Conservation (phyloP, 805 yeast species). For the Metschnikowia bowlesiae region DNA sequence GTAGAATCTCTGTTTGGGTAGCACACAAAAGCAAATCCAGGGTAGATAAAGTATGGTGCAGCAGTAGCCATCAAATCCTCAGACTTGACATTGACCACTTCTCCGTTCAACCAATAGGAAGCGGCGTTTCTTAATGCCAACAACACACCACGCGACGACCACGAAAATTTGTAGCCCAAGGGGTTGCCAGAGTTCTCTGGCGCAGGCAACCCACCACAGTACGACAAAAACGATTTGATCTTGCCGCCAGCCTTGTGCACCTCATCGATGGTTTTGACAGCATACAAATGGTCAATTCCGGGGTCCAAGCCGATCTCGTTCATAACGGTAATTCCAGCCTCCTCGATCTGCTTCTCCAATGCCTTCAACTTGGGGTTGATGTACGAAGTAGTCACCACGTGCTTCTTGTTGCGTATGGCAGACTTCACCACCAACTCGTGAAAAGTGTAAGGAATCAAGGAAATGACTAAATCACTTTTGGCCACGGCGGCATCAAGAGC, state of each 20-base stretch:
- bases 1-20: slow-evolving; percentile 99
- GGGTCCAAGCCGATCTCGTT: slow-evolving; percentile 99
- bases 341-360: slow-evolving; percentile 79
- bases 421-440: slow-evolving; percentile 91
- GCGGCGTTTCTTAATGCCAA: slow-evolving; percentile 94
- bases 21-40: slow-evolving; percentile 90
- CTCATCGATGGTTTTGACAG: slow-evolving; percentile 96
- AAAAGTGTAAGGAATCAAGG: slow-evolving; percentile 92
- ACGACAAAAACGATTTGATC: slow-evolving; percentile 88
- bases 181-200: slow-evolving; percentile 98
- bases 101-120: slow-evolving; percentile 80
- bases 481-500: slow-evolving; percentile 77
- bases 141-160: slow-evolving; percentile 98
- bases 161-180: slow-evolving; percentile 96
- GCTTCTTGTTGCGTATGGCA: slow-evolving; percentile 83
- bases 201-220: slow-evolving; percentile 99
- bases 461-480: slow-evolving; percentile 79
- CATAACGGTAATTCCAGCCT: slow-evolving; percentile 96
- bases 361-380: slow-evolving; percentile 87
- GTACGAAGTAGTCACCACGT: slow-evolving; percentile 93
- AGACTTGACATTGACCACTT: slow-evolving; percentile 72
- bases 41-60: slow-evolving; percentile 90
- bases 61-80: slow-evolving; percentile 95
- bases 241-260: slow-evolving; percentile 90
- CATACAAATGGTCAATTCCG: slow-evolving; percentile 97